Conservation (phyloP, 176 grass and related monocot genomes). For the Ensete ventricosum region DNA sequence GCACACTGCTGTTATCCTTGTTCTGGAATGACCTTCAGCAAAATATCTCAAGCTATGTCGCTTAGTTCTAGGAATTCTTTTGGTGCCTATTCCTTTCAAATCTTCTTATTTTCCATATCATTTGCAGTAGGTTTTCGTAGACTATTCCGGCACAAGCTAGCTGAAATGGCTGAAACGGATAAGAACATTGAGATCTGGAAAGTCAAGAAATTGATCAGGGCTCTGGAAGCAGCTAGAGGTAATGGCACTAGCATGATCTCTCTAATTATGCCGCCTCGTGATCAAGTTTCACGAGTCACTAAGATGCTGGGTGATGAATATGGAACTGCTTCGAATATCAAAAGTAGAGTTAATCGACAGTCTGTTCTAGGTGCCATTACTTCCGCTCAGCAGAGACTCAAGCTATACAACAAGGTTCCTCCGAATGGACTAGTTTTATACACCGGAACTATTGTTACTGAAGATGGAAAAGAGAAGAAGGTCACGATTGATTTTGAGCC, state of each 20-base stretch:
- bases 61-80: too few relatives aligned
- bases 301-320: constrained; percentile 72
- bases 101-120: neutral
- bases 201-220: constrained; percentile 57
- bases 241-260: constrained; percentile 71
- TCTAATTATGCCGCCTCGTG: constrained; percentile 55
- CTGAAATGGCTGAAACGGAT: constrained; percentile 32
- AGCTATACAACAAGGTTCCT: constrained; percentile 53
- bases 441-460: constrained; percentile 51
- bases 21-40: too few relatives aligned
- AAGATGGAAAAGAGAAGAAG: constrained; percentile 67
- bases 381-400: constrained; percentile 53
- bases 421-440: constrained; percentile 59
- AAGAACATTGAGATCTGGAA: constrained; percentile 57
- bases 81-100: too few relatives aligned
- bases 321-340: constrained; percentile 66
- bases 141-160: constrained; percentile 14
- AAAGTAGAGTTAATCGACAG: constrained; percentile 59
- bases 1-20: too few relatives aligned
- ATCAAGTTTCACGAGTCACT: constrained; percentile 45
- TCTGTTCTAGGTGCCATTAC: constrained; percentile 61
- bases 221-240: constrained; percentile 40
- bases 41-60: too few relatives aligned
- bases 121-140: neutral
- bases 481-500: constrained; percentile 66